Percentiles rank a stretch among this genome's conserved stretches.
These are phyloP conservation scores for Apiospora sp. DNA, from an alignment of 2,329 filamentous ascomycete species.

Conservation along the genomic window DNA sequence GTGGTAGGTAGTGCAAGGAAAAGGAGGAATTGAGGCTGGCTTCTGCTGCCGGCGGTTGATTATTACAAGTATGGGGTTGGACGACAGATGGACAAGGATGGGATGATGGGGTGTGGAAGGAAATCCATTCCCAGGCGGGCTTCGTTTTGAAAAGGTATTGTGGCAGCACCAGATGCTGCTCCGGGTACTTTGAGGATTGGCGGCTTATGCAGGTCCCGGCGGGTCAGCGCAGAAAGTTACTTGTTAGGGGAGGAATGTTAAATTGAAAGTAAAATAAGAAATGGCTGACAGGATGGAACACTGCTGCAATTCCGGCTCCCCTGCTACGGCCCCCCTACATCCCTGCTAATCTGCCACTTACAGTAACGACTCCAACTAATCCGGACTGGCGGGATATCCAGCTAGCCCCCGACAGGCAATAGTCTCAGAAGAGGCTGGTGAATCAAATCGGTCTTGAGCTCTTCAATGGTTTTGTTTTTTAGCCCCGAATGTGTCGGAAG, in stretches of 20 bases:
- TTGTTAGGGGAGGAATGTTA: neutral
- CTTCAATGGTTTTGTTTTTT: neutral
- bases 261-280: neutral
- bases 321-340: neutral
- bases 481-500: neutral
- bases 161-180: neutral
- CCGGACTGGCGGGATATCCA: slow-evolving; percentile 5
- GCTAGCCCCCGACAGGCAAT: slow-evolving; percentile 13
- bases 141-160: neutral
- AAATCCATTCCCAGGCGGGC: slow-evolving; percentile 12
- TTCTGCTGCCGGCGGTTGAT: slow-evolving; percentile 1
- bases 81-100: slow-evolving; percentile 12
- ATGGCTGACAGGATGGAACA: slow-evolving; percentile 15
- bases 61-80: slow-evolving; percentile 20
- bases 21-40: slow-evolving; percentile 20
- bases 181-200: neutral
- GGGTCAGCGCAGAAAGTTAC: slow-evolving; percentile 10
- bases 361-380: neutral
- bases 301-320: neutral
- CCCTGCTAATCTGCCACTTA: slow-evolving; percentile 8
- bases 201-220: slow-evolving; percentile 18
- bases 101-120: neutral
- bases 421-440: neutral
- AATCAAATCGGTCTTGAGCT: neutral
- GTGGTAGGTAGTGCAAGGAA: neutral